Evolutionary conservation across 495 filamentous ascomycete genomes (phyloP).

Genomic region (Neurospora sp.): DNA sequence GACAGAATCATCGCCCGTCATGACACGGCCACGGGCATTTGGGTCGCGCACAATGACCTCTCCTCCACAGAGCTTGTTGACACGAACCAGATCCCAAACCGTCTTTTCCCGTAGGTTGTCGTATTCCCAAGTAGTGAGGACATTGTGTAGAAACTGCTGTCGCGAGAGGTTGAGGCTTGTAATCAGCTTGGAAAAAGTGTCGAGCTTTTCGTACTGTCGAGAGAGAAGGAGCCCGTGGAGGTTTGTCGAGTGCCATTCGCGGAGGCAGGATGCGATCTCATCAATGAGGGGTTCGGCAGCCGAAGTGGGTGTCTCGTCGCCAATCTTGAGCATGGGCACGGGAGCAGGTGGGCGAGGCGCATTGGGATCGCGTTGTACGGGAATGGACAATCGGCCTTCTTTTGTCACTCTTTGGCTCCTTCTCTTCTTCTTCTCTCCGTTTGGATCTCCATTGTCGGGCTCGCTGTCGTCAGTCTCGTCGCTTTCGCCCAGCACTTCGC

Average conservation of each 20-base stretch:
- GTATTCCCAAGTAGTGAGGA: slow-evolving; percentile 80
- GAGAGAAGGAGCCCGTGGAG: slow-evolving; percentile 85
- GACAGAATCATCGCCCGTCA: slow-evolving; percentile 87
- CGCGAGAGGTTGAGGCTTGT: slow-evolving; percentile 70
- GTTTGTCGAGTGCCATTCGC: slow-evolving; percentile 97
- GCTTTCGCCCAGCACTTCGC: slow-evolving; percentile 60
- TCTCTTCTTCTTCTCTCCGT: slow-evolving; percentile 21
- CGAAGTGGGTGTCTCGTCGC: slow-evolving; percentile 88
- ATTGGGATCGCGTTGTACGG: slow-evolving; percentile 42
- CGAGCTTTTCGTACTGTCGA: slow-evolving; percentile 68
- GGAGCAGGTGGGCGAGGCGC: slow-evolving; percentile 76
- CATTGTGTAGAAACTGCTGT: slow-evolving; percentile 84
- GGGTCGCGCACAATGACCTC: slow-evolving; percentile 93
- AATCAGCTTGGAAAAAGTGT: slow-evolving; percentile 70
- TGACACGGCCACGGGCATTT: slow-evolving; percentile 64
- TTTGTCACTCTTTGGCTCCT: slow-evolving; percentile 12
- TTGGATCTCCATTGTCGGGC: slow-evolving; percentile 18
- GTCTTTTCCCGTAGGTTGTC: slow-evolving; percentile 65
- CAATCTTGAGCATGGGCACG: slow-evolving; percentile 94
- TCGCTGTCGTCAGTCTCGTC: slow-evolving; percentile 38
- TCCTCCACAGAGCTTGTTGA: slow-evolving; percentile 83
- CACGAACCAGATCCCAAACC: slow-evolving; percentile 88
- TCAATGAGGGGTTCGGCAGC: slow-evolving; percentile 86
- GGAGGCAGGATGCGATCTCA: slow-evolving; percentile 89
- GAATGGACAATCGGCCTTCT: slow-evolving; percentile 25